A percentile compares a stretch with the other conserved stretches of the same genome.
phyloP scores from a whole-genome alignment of 2,329 filamentous ascomycete genomes.

The Ophiosphaerella korrae region DNA sequence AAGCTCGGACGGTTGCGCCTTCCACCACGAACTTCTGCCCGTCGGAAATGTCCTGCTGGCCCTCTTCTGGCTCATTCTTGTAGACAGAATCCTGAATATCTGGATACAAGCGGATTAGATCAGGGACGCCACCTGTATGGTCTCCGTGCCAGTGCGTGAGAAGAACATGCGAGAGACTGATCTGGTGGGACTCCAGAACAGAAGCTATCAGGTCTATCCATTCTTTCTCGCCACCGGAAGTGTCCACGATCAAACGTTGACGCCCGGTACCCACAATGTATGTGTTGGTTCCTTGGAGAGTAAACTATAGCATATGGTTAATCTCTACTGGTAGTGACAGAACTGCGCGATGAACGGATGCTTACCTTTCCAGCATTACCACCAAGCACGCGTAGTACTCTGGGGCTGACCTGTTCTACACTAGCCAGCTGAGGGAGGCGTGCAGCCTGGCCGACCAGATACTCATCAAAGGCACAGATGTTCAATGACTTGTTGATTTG shows the following conservation, averaged over 20 bases:
- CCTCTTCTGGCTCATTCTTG: too few species aligned
- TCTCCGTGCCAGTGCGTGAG: slow-evolving; percentile 54
- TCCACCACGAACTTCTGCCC: slow-evolving; percentile 47
- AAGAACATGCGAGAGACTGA: slow-evolving; percentile 53
- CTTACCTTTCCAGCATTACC: slow-evolving; percentile 54
- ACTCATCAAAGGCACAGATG: slow-evolving; percentile 56
- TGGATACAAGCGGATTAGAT: slow-evolving; percentile 43
- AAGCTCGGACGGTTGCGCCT: slow-evolving; percentile 48
- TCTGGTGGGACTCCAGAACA: slow-evolving; percentile 22
- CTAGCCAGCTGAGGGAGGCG: slow-evolving; percentile 46
- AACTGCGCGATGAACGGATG: too few species aligned
- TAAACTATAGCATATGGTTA: too few species aligned
- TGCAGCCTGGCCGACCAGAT: slow-evolving; percentile 49
- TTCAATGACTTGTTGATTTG: slow-evolving; percentile 57
- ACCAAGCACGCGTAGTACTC: slow-evolving; percentile 53
- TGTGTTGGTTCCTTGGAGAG: slow-evolving; percentile 73
- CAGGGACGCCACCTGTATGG: slow-evolving; percentile 50
- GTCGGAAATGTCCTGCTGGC: slow-evolving; percentile 39
- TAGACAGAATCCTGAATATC: slow-evolving; percentile 23
- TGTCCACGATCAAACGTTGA: slow-evolving; percentile 81
- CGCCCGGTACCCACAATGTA: slow-evolving; percentile 80
- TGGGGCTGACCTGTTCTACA: slow-evolving; percentile 50
- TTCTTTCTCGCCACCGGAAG: slow-evolving; percentile 43
- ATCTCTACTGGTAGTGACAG: too few species aligned
- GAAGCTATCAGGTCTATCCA: slow-evolving; percentile 49